Evolutionary conservation across 2,329 filamentous ascomycete species (phyloP), one percentile per base, ranked within the genome.

Genomic region (Xylaria sp.): DNA sequence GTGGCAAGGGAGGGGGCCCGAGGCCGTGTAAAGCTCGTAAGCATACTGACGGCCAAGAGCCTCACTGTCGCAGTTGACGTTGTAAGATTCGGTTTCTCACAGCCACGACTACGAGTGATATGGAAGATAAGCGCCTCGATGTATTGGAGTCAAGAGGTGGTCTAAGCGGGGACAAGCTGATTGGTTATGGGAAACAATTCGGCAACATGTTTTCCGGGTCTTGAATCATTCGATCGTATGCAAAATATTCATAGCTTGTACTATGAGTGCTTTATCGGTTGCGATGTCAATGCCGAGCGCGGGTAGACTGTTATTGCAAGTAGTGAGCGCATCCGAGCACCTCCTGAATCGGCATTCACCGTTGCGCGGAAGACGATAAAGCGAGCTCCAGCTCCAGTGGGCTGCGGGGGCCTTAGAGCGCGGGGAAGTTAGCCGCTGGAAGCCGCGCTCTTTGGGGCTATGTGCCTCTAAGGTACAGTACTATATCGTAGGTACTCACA

Each of bases 21-120:
- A 65, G 70, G 72, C 72, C 76, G 73, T 65, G 52, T 66, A 50
- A 76, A 52, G 48, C 70, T 65, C 18, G 71, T 69, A 52, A 75
- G 71, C 76, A 78, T 78, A 4, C 34, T 72, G 68, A 58, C 60
- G 39, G 50, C 65, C 59, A 10, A 56, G 46, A 54, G 57, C 68
- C 48, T 41, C 51, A 37, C 65, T 66, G 67, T 63, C 39, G 58
- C 23, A 37, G 15, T 46, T 56, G 61, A 64, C 54, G 7, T 39
- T 63, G 65, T 13, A 8, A 44, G 20, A 57, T 44, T 37, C 39
- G 32, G 55, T 4, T 69, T 66, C 60, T 73, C 62, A 66, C 55
- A n/a, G 34, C 55, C 37, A 12, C 55, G 54, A 59, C 52, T 69
- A 72, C 71, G 62, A 23, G 60, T 64, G 39, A 37, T 44, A 52